Conservation (phyloP, 768 basidiomycete species). For the Leccinellum albellum region DNA sequence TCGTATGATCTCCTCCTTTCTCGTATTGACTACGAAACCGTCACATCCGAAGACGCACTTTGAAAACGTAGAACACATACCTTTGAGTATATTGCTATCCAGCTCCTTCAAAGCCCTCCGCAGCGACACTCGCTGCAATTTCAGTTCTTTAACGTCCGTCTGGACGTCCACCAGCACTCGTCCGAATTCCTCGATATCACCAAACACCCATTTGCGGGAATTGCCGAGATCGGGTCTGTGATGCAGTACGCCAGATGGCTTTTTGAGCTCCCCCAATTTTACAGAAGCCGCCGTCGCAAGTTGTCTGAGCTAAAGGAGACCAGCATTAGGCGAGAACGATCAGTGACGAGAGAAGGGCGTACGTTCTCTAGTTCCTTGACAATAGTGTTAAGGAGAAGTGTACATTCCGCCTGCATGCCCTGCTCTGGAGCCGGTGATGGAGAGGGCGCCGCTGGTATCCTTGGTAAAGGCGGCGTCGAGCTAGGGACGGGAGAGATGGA, state of each 20-base stretch:
- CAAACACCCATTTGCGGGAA: conserved; percentile 49
- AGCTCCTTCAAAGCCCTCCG: conserved; percentile 49
- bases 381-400: conserved; percentile 43
- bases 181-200: conserved; percentile 51
- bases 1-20: conserved; percentile 77
- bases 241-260: conserved; percentile 36
- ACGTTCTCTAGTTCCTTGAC: conserved; percentile 57
- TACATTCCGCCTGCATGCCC: conserved; percentile 68
- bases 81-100: conserved; percentile 64
- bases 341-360: conserved; percentile 24
- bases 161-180: conserved; percentile 35
- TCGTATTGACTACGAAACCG: conserved; percentile 58
- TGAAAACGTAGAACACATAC: conserved; percentile 35
- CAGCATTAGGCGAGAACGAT: neutral
- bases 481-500: conserved; percentile 1
- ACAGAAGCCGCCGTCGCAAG: conserved; percentile 38
- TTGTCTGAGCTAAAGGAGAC: conserved; percentile 39
- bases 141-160: conserved; percentile 49
- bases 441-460: neutral
- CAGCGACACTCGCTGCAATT: conserved; percentile 39
- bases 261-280: conserved; percentile 35
- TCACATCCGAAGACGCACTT: neutral
- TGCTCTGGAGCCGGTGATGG: conserved; percentile 38
- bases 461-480: neutral
- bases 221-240: conserved; percentile 45